These are phyloP conservation scores for Ceratocystis colombiana DNA, from an alignment of 2,329 filamentous ascomycete genomes.

Conservation along the genomic window DNA sequence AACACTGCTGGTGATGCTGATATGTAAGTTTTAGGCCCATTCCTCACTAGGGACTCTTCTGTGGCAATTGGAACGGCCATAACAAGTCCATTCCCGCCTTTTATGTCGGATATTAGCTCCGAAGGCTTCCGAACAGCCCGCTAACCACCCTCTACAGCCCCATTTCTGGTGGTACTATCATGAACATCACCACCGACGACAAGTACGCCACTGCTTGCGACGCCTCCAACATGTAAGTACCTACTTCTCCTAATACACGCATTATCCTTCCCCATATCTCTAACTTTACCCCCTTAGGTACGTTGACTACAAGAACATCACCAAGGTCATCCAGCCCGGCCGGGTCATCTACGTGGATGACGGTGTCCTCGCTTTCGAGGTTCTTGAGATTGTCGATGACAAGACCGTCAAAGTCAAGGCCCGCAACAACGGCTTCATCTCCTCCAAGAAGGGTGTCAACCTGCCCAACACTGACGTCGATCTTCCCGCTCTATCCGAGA, in stretches of 20 bases:
- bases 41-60: no score
- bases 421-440: slow-evolving; percentile 97
- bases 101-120: neutral
- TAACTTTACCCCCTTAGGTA: slow-evolving; percentile 49
- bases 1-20: slow-evolving; percentile 77
- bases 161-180: slow-evolving; percentile 68
- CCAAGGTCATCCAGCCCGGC: slow-evolving; percentile 85
- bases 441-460: slow-evolving; percentile 98
- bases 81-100: neutral
- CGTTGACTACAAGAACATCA: slow-evolving; percentile 99
- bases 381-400: slow-evolving; percentile 75
- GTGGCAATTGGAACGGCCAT: neutral
- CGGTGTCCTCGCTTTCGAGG: slow-evolving; percentile 92
- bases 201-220: slow-evolving; percentile 75
- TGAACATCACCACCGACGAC: slow-evolving; percentile 97
- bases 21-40: slow-evolving; percentile 35
- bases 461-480: slow-evolving; percentile 98
- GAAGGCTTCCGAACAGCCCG: neutral
- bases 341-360: slow-evolving; percentile 98
- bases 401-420: slow-evolving; percentile 78
- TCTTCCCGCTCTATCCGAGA: slow-evolving; percentile 91
- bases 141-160: slow-evolving; percentile 36
- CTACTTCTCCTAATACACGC: neutral
- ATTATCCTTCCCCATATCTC: neutral
- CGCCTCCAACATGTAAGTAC: slow-evolving; percentile 79